Base-by-base conservation (phyloP, 371 early-diverging fungal species). In the Basidiobolus meristosporus region DNA sequence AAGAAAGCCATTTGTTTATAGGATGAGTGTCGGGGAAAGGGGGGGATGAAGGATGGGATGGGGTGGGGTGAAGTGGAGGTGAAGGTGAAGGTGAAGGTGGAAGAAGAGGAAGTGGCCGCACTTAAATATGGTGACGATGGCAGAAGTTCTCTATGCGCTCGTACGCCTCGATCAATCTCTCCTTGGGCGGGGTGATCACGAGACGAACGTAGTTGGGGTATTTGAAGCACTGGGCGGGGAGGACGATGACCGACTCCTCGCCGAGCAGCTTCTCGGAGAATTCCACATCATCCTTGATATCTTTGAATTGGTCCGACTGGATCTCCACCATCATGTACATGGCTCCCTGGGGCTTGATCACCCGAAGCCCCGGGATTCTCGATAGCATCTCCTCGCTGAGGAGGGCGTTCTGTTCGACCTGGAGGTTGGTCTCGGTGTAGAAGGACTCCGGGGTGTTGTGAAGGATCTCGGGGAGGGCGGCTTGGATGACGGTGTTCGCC, bases 311-410 rank as follows among this genome's bases (percentile, higher is more conserved):
- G n/a, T 54, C 54, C 14, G 73, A 36, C 39, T 84, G 56, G 40
- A 88, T 69, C 20, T 74, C 72, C 18, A 83, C 74, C 91, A 90
- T 90, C 62, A 87, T 67, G 53, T 87, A 90, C 90, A 90, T 89
- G 38, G 90, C 89, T 36, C 90, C 91, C 59, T 89, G 84, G 16
- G 91, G 89, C 7, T 67, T 53, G 16, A 90, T 70, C 31, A 81
- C 75, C 11, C 57, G 52, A 36, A 90, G 51, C 5, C 90, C 88
- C 11, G 74, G 72, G n/a, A 81, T 70, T 38, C 66, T 62, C 37
- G 62, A 55, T 3, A 88, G 51, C 31, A 59, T 57, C 2, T 70
- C 57, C 15, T 62, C 53, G 47, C 75, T 68, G 22, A 83, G 23
- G 17, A 60, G 59, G 15, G 87, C 79, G 45, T 85, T 75, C n/a